These are phyloP conservation scores for Boletellus sp. DNA, from an alignment of 768 basidiomycete genomes.

Conservation along the genomic window DNA sequence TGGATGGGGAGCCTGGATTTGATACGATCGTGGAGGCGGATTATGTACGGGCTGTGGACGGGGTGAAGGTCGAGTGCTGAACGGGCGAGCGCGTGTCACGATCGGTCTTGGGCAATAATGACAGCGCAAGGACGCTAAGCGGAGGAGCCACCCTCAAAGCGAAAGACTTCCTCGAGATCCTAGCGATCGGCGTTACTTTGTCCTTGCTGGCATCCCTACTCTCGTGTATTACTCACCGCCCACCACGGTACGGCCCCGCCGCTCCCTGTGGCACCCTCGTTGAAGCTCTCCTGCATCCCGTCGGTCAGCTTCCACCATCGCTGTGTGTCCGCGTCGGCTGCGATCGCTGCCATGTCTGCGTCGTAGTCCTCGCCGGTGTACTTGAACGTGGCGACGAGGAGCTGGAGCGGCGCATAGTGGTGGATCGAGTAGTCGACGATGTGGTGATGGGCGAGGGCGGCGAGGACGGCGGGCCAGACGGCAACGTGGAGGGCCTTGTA, in stretches of 20 bases:
- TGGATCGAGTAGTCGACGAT: constrained; percentile 76
- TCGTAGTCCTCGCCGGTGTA: constrained; percentile 66
- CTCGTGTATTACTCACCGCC: constrained; percentile 42
- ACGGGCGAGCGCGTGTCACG: neutral
- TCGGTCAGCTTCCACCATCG: constrained; percentile 78
- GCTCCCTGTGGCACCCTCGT: constrained; percentile 67
- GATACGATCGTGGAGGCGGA: constrained; percentile 56
- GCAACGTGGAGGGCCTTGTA: constrained; percentile 57
- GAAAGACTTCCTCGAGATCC: constrained; percentile 65
- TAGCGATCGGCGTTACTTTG: constrained; percentile 16
- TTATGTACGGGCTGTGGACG: constrained; percentile 42
- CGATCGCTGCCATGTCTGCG: constrained; percentile 61
- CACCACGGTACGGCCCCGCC: constrained; percentile 70
- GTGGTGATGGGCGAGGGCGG: constrained; percentile 56
- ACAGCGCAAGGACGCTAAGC: neutral
- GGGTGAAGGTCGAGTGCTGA: constrained; percentile 44
- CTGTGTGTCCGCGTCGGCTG: constrained; percentile 64
- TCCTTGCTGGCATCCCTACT: neutral
- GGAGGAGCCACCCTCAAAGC: constrained; percentile 49
- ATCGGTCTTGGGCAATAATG: neutral
- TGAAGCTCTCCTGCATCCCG: constrained; percentile 72
- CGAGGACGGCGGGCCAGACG: constrained; percentile 70
- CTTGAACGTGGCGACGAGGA: constrained; percentile 79
- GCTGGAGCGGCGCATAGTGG: constrained; percentile 54
- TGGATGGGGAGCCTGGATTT: constrained; percentile 27